phyloP scores from a whole-genome alignment of 306 rosid species.

The Fagus crenata region DNA sequence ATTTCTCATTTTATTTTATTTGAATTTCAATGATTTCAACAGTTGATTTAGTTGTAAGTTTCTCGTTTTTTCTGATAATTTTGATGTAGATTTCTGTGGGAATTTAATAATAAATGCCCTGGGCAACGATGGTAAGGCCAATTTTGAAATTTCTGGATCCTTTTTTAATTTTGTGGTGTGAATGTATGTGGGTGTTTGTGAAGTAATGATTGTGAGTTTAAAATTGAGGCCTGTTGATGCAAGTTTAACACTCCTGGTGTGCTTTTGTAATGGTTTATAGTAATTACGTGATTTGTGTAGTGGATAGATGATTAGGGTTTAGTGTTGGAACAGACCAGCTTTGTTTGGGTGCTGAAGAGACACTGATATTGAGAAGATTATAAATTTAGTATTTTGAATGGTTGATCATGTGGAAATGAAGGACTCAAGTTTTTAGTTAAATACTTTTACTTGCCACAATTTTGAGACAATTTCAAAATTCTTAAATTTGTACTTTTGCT shows the following conservation, averaged over 20 bases:
- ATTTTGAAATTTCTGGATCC: background rate
- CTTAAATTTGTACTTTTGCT: background rate
- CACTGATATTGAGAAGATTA: background rate
- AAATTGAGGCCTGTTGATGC: background rate
- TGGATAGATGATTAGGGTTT: background rate
- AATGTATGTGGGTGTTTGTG: background rate
- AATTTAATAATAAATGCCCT: too few relatives aligned
- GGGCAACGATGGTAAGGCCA: background rate
- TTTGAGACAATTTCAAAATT: background rate
- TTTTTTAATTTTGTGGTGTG: background rate
- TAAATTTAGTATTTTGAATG: background rate
- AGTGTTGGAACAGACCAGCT: background rate
- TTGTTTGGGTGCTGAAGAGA: background rate
- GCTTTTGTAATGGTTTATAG: background rate
- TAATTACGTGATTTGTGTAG: background rate
- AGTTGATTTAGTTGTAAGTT: too few relatives aligned
- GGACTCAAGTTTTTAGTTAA: background rate
- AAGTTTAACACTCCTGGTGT: background rate
- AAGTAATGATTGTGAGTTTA: background rate
- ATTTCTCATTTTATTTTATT: background rate
- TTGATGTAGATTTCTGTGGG: background rate
- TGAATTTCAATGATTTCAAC: too few relatives aligned
- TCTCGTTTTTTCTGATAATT: background rate
- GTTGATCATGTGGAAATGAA: background rate
- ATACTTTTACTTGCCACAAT: too few relatives aligned